Base-by-base conservation (phyloP, 2,329 filamentous ascomycete genomes). In the Ophiocordyceps camponoti-floridani region DNA sequence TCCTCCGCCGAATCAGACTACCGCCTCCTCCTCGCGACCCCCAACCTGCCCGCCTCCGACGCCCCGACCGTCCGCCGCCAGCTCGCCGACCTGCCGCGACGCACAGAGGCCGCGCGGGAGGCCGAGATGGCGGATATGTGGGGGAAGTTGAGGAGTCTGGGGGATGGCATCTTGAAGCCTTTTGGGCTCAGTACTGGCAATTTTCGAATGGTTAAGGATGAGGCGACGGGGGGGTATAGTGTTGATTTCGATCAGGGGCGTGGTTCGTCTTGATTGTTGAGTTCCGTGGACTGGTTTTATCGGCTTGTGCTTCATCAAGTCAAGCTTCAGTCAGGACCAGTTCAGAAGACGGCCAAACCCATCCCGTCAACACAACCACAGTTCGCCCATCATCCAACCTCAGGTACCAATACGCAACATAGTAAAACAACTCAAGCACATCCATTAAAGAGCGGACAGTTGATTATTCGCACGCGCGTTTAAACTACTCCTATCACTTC, bases 71-170 rank as follows among this genome's bases (percentile, higher is more conserved):
- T 93, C 2, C 68, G 76, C 44, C 62, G 67, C 27, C 81, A 86
- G 52, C 66, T 93, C 47, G 62, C 68, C 13, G 65, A 68, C 19
- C 62, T 96, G 37, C 84, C 85, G 2, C 66, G 72, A 1, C 70
- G 72, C 49, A 73, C 86, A 43, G 84, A 89, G 50, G 74, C 73
- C 16, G 87, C 88, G 1, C 85, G 87, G 63, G 82, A 94, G 56
- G 74, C 73, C 52, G 91, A 98, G 63, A 85, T 91, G 74, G 80
- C 75, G 3, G 89, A 98, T 64, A 95, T 96, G 87, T 94, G 94
- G 87, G 84, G 82, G 16, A 95, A 96, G 66, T 64, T 98, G 54
- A 95, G 94, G 58, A 79, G 84, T 62, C 66, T 98, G 48, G 91
- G 91, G 0, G 94, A 98, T 58, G 86, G 87, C 1, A 77, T 98